phyloP scores from a whole-genome alignment of 2,329 filamentous ascomycete genomes.

The Grosmannia penicillata region DNA sequence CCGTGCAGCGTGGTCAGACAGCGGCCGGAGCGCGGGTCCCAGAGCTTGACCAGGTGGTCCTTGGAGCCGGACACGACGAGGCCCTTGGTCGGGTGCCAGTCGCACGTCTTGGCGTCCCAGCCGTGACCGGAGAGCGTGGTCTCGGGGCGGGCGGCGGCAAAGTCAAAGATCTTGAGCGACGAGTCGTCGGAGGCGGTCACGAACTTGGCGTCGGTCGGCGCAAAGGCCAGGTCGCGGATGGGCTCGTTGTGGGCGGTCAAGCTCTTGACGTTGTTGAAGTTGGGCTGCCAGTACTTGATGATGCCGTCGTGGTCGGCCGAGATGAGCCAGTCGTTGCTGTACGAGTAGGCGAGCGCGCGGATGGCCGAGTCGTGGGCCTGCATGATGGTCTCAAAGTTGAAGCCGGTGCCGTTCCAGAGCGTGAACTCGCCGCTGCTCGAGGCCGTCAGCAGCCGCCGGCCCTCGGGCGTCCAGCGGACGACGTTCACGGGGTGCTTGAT shows the following conservation, averaged over 20 bases:
- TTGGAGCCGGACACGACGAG: conserved; percentile 92
- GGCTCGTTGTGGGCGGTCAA: conserved; percentile 84
- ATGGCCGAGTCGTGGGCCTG: conserved; percentile 88
- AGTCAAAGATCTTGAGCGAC: conserved; percentile 90
- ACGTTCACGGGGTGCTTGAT: conserved; percentile 96
- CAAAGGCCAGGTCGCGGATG: conserved; percentile 82
- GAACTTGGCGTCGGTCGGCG: conserved; percentile 89
- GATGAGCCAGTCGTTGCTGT: conserved; percentile 92
- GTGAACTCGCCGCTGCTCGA: conserved; percentile 97
- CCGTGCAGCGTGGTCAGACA: conserved; percentile 89
- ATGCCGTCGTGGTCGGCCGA: conserved; percentile 90
- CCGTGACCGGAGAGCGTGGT: conserved; percentile 80
- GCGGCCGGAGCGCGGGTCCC: conserved; percentile 85
- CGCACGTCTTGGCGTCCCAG: conserved; percentile 93
- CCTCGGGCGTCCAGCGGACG: conserved; percentile 94
- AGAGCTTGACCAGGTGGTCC: conserved; percentile 92
- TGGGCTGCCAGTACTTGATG: conserved; percentile 97
- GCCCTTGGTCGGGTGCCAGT: conserved; percentile 95
- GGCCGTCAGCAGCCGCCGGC: conserved; percentile 76
- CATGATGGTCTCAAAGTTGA: conserved; percentile 99
- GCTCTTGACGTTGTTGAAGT: conserved; percentile 97
- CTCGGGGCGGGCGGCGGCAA: conserved; percentile 73
- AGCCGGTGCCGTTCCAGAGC: conserved; percentile 94
- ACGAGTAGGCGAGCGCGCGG: conserved; percentile 71
- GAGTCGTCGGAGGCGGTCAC: conserved; percentile 92